These are phyloP conservation scores for Chaetoceros muelleri DNA, from an alignment of 108 stramenopile genomes.

Conservation along the genomic window DNA sequence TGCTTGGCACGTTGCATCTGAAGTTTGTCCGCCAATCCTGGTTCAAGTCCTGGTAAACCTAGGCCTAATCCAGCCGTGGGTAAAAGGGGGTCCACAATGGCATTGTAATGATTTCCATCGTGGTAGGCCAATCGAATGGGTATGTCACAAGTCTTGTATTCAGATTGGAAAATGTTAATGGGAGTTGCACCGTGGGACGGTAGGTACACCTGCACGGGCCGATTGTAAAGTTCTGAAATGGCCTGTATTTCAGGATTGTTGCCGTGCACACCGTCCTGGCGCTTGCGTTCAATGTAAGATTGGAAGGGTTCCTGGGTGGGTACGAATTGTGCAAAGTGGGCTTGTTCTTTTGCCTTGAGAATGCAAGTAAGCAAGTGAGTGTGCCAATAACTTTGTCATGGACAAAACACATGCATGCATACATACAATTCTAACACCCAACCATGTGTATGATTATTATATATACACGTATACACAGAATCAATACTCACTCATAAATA, in stretches of 20 bases:
- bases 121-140: constrained; percentile 75
- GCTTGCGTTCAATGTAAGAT: constrained; percentile 70
- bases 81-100: constrained; percentile 60
- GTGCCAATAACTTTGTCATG: not conserved
- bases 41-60: constrained; percentile 64
- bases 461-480: no score
- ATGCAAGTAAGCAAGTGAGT: constrained; percentile 1
- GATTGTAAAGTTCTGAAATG: constrained; percentile 89
- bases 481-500: constrained; percentile 1
- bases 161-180: constrained; percentile 77
- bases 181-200: constrained; percentile 53
- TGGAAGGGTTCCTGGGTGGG: constrained; percentile 47
- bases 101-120: constrained; percentile 84
- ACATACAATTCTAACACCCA: no score
- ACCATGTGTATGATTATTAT: no score
- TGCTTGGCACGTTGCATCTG: constrained; percentile 62
- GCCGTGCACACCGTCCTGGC: constrained; percentile 81
- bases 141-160: constrained; percentile 48
- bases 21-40: constrained; percentile 68
- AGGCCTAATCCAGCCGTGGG: constrained; percentile 79
- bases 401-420: not conserved
- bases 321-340: constrained; percentile 80
- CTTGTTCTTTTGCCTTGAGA: constrained; percentile 13
- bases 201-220: constrained; percentile 81
- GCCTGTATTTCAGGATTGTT: constrained; percentile 97